These are phyloP conservation scores for Darksidea phi DNA, from an alignment of 495 filamentous ascomycete genomes.

Conservation along the genomic window DNA sequence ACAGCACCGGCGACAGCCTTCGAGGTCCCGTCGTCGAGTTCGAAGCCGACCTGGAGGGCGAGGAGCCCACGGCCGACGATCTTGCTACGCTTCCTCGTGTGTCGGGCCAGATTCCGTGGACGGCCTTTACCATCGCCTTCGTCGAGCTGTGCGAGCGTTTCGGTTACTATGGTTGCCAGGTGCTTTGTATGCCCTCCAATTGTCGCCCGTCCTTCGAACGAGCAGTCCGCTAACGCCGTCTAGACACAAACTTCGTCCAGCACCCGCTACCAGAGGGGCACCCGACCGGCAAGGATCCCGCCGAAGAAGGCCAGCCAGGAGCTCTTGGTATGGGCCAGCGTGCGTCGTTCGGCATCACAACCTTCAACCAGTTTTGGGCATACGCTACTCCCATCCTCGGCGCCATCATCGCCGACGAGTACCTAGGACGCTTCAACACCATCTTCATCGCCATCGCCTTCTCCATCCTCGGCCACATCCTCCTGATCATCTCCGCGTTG, in stretches of 20 bases:
- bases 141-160: conserved; percentile 78
- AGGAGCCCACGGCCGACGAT: conserved; percentile 60
- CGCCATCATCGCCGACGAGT: conserved; percentile 70
- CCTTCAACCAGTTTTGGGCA: conserved; percentile 74
- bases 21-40: conserved; percentile 17
- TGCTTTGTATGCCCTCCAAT: conserved; percentile 54
- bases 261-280: conserved; percentile 61
- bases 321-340: conserved; percentile 68
- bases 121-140: conserved; percentile 67
- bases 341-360: conserved; percentile 62
- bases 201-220: not conserved
- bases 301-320: conserved; percentile 54
- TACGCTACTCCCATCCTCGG: conserved; percentile 69
- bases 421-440: conserved; percentile 68
- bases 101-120: conserved; percentile 63
- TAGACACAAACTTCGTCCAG: conserved; percentile 63
- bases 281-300: conserved; percentile 54
- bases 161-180: conserved; percentile 74
- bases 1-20: conserved; percentile 9
- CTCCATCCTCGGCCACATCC: conserved; percentile 64
- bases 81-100: conserved; percentile 62
- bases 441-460: conserved; percentile 60
- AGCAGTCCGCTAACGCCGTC: not conserved
- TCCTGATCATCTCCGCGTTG: conserved; percentile 62
- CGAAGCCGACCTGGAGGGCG: conserved; percentile 27